A percentile compares a stretch with the other conserved stretches of the same genome.
Conservation (phyloP, 768 basidiomycete species). For the Porpolomopsis calyptriformis region DNA sequence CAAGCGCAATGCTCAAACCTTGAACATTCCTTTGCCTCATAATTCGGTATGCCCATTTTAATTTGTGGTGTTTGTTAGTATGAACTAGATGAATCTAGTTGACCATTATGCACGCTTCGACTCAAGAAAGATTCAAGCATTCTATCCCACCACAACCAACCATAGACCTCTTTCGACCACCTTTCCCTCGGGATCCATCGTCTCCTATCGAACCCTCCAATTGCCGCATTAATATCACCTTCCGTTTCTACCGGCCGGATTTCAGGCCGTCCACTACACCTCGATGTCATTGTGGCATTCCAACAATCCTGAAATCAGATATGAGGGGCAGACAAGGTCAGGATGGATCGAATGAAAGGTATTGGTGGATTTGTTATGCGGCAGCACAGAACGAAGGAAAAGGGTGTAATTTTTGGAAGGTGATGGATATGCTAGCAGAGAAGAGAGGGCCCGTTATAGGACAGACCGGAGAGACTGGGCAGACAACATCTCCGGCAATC, state of each 20-base stretch:
- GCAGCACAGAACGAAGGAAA: slow-evolving; percentile 79
- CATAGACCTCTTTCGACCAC: slow-evolving; percentile 64
- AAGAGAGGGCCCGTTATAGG: slow-evolving; percentile 27
- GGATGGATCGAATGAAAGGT: slow-evolving; percentile 42
- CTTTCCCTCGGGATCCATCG: slow-evolving; percentile 28
- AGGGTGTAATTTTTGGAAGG: slow-evolving; percentile 65
- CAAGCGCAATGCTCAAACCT: slow-evolving; percentile 55
- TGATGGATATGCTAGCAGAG: slow-evolving; percentile 60
- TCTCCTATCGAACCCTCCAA: slow-evolving; percentile 39
- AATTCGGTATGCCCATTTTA: slow-evolving; percentile 50
- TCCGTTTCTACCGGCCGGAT: slow-evolving; percentile 79
- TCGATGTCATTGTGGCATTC: slow-evolving; percentile 61
- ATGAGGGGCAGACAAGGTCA: slow-evolving; percentile 54
- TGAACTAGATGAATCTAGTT: slow-evolving; percentile 32
- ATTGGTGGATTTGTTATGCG: slow-evolving; percentile 78
- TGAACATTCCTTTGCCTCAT: slow-evolving; percentile 65
- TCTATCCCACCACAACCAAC: slow-evolving; percentile 60
- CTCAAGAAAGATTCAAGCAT: slow-evolving; percentile 78
- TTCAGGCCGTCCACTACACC: slow-evolving; percentile 58
- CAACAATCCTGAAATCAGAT: slow-evolving; percentile 61
- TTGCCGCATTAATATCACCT: slow-evolving; percentile 76
- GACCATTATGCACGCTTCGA: slow-evolving; percentile 79
- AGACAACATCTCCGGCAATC: no score
- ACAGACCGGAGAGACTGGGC: no score
- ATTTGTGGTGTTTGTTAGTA: slow-evolving; percentile 1